These are phyloP conservation scores for Leccinum barrowsii DNA, from an alignment of 768 basidiomycete species.

Conservation along the genomic window DNA sequence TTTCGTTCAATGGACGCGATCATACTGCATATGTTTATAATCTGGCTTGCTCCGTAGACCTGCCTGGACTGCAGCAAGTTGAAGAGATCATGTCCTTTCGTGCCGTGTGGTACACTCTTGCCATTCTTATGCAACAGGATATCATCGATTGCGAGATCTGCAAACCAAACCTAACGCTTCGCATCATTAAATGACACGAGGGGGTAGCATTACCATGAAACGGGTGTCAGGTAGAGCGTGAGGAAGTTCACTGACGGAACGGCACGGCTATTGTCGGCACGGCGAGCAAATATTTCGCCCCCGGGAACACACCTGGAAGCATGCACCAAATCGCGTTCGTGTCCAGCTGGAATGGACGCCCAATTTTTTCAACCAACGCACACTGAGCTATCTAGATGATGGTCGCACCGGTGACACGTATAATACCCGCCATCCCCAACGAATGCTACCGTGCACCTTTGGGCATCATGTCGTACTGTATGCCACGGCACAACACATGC, in stretches of 20 bases:
- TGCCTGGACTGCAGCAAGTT: conserved; percentile 74
- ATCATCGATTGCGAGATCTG: conserved; percentile 74
- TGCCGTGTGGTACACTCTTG: conserved; percentile 82
- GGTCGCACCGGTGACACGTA: too few relatives aligned
- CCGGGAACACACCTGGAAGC: too few relatives aligned
- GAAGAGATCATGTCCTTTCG: conserved; percentile 79
- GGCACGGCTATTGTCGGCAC: conserved; percentile 50
- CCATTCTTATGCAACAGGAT: conserved; percentile 79
- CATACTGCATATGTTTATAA: conserved; percentile 78
- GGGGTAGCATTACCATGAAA: conserved; percentile 10
- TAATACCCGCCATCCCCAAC: too few relatives aligned
- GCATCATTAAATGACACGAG: conserved; percentile 78
- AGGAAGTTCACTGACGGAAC: conserved; percentile 54
- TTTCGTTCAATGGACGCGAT: conserved; percentile 78
- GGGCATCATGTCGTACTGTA: too few relatives aligned
- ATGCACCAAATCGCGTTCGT: too few relatives aligned
- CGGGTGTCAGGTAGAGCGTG: conserved; percentile 32
- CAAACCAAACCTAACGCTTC: conserved; percentile 77
- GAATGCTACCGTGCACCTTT: too few relatives aligned
- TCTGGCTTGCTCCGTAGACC: conserved; percentile 72
- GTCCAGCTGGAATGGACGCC: too few relatives aligned
- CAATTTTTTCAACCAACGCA: too few relatives aligned
- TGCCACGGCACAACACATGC: too few relatives aligned
- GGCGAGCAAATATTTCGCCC: conserved; percentile 68
- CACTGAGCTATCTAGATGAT: too few relatives aligned